Conservation (phyloP, 1,284 basidiomycete species). For the Mycosarcoma mackinlayi region DNA sequence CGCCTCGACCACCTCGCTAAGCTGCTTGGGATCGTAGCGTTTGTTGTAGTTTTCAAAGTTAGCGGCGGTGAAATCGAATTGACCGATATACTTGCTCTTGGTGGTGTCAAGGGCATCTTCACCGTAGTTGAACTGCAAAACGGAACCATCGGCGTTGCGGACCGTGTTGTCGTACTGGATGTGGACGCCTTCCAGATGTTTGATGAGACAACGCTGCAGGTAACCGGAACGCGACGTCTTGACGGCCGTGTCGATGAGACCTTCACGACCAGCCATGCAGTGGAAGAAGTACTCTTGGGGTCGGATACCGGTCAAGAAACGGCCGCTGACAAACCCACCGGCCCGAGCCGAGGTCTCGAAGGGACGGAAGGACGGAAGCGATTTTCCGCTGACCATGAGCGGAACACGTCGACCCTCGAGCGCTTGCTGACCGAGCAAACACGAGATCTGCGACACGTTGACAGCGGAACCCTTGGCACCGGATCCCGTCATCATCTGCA, state of each 20-base stretch:
- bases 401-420: constrained; percentile 98
- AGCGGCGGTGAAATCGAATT: constrained; percentile 92
- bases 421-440: constrained; percentile 95
- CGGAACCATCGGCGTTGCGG: constrained; percentile 88
- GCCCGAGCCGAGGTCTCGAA: constrained; percentile 97
- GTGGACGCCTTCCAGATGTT: constrained; percentile 94
- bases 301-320: constrained; percentile 97
- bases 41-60: constrained; percentile 86
- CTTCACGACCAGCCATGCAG: constrained; percentile 99
- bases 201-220: constrained; percentile 96
- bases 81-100: constrained; percentile 75
- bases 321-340: constrained; percentile 99
- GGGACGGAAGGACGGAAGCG: constrained; percentile 93
- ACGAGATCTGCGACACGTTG: constrained; percentile 98
- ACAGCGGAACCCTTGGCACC: constrained; percentile 98
- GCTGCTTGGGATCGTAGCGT: constrained; percentile 74
- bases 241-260: constrained; percentile 98
- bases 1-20: constrained; percentile 76
- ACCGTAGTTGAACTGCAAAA: constrained; percentile 97
- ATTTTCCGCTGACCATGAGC: constrained; percentile 99
- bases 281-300: constrained; percentile 99
- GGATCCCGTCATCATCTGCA: constrained; percentile 99
- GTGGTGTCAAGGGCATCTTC: constrained; percentile 97
- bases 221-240: constrained; percentile 99
- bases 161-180: constrained; percentile 99